Conservation (phyloP, 169 alveolate species). For the Eimeria brunetti region DNA sequence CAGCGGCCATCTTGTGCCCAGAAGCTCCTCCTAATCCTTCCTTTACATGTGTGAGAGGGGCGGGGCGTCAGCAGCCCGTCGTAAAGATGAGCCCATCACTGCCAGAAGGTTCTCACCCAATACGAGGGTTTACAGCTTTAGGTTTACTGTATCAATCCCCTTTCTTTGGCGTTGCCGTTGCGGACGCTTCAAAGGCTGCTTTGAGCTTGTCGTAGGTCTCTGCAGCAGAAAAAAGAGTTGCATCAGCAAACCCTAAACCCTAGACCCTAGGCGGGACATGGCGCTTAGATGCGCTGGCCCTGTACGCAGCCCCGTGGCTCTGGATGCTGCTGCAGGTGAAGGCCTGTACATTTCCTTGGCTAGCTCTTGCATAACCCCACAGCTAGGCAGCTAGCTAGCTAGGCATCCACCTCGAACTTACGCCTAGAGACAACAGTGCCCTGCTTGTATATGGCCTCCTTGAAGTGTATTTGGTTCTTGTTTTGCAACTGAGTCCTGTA, state of each 20-base stretch:
- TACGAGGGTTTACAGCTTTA: neutral
- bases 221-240: neutral
- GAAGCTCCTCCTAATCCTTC: neutral
- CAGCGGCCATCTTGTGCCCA: neutral
- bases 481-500: slow-evolving; percentile 72
- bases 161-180: slow-evolving; percentile 21
- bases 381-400: neutral
- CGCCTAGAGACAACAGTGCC: slow-evolving; percentile 72
- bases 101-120: neutral
- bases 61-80: neutral
- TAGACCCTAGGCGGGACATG: neutral
- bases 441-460: slow-evolving; percentile 74
- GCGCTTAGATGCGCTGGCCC: neutral
- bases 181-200: slow-evolving; percentile 76
- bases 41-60: neutral
- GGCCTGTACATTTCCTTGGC: neutral
- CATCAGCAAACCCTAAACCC: neutral
- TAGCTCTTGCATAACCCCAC: neutral
- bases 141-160: neutral
- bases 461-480: slow-evolving; percentile 70
- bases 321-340: neutral
- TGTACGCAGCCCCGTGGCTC: neutral
- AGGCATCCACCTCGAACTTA: slow-evolving; percentile 7
- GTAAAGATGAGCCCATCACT: neutral
- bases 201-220: slow-evolving; percentile 78